Base-by-base conservation (phyloP, 148 eudicot genomes). In the Talinum fruticosum region DNA sequence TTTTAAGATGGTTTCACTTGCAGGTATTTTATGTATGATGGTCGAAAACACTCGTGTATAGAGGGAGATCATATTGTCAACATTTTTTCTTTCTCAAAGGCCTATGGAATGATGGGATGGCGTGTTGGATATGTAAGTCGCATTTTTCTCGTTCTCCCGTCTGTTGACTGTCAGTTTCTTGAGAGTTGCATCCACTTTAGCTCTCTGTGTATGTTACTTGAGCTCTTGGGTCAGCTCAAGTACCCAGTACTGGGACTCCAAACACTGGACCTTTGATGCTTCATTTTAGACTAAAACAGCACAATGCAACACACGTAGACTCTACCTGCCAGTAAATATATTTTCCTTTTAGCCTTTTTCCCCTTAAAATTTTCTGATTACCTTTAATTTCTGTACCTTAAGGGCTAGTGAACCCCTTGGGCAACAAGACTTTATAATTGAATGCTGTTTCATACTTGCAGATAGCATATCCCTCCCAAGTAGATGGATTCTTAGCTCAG, bases 21-120 rank as follows among this genome's bases (percentile, higher is more conserved):
- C 91, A 96, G 98, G 88, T 91, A 93, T 83, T 96, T 93, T 78
- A 96, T 96, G 99, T 93, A 86, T 75, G 97, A 96, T 88, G 99
- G 90, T 36, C 93, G 80, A 84, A 96, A 89, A 81, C 99, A 96
- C 88, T 83, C 88, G 0, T 96, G 98, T 78, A 26, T 93, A 65
- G 99, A 96, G 83, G 98, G 87, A 69, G 83, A 88, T 84, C 99
- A 96, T 87, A 80, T 96, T 10, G 91, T 91, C 87, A 93, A 96
- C 83, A 83, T 96, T 47, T 96, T 96, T 80, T 96, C 99, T 45
- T 96, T 96, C 87, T 96, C 98, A 59, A 96, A 96, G 83, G 98
- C 98, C 78, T 93, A 93, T 57, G 99, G 97, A 75, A 96, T 93
- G 99, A 96, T 96, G 99, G 99, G 98, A 80, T 93, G 98, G 98